Percentiles rank a stretch among this genome's conserved stretches.
Evolutionary conservation across 345 rosid genomes (phyloP).

Genomic region (Pelargonium nanum): DNA sequence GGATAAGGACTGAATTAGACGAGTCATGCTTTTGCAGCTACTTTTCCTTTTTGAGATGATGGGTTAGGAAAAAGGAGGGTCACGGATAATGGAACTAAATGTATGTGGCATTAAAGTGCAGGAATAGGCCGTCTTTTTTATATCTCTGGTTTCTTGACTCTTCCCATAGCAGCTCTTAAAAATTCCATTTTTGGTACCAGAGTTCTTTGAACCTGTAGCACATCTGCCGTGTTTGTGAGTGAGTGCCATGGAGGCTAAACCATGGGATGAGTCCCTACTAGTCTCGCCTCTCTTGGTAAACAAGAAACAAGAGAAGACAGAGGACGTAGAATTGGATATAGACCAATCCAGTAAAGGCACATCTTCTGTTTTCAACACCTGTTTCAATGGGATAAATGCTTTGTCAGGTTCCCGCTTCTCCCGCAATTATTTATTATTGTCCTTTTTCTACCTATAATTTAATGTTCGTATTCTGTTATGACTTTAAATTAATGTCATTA

Average conservation of each 20-base stretch:
- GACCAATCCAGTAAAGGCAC: constrained; percentile 1
- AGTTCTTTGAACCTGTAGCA: neutral
- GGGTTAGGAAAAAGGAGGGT: too few relatives aligned
- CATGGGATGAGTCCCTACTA: neutral
- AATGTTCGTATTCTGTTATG: neutral
- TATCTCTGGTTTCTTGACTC: too few relatives aligned
- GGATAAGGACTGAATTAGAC: too few relatives aligned
- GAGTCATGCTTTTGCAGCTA: too few relatives aligned
- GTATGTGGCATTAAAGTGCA: too few relatives aligned
- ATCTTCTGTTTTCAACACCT: constrained; percentile 23
- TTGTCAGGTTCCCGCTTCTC: constrained; percentile 22
- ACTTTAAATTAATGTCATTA: too few relatives aligned
- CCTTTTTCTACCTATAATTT: neutral
- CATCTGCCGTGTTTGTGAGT: neutral
- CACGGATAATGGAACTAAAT: too few relatives aligned
- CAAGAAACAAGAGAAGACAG: constrained; percentile 11
- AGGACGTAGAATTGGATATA: constrained; percentile 10
- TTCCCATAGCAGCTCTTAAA: too few relatives aligned
- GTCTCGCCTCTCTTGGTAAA: constrained; percentile 12
- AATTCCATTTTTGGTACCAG: too few relatives aligned
- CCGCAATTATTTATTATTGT: neutral
- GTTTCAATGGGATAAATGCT: constrained; percentile 34
- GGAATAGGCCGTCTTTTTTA: too few relatives aligned
- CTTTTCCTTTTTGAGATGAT: too few relatives aligned
- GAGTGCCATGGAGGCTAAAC: constrained; percentile 8